Evolutionary conservation across 768 basidiomycete species (phyloP).

Genomic region (Suillus discolor): DNA sequence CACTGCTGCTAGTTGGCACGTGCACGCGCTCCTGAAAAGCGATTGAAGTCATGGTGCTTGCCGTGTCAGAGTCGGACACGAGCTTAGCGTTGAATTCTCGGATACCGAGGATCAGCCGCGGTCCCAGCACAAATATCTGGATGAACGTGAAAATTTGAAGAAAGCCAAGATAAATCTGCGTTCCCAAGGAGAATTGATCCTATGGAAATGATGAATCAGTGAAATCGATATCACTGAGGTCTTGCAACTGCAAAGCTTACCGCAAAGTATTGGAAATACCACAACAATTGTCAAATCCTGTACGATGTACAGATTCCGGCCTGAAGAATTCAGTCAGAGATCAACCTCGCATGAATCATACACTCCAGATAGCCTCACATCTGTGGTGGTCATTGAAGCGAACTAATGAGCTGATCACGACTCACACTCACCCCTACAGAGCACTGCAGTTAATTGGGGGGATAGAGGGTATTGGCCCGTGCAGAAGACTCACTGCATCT

Average conservation of each 20-base stretch:
- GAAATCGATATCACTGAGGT: neutral
- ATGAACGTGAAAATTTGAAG: neutral
- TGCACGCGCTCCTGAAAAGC: neutral
- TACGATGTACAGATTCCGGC: neutral
- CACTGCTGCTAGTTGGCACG: neutral
- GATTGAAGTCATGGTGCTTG: neutral
- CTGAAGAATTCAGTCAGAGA: neutral
- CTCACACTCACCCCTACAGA: neutral
- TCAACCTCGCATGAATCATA: neutral
- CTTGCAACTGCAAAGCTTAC: neutral
- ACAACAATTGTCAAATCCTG: neutral
- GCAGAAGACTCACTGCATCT: neutral
- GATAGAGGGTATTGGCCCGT: neutral
- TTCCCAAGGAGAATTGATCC: neutral
- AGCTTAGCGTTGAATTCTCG: neutral
- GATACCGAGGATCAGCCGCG: neutral
- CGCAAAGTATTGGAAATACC: neutral
- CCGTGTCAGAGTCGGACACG: neutral
- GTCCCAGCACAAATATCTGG: neutral
- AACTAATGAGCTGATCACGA: neutral
- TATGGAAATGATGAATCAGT: neutral
- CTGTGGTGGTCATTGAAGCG: neutral
- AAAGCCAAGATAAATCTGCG: neutral
- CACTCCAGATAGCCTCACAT: neutral
- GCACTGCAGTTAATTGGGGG: neutral